Evolutionary conservation across 2,329 filamentous ascomycete species (phyloP).

Genomic region (Exophiala spinifera): DNA sequence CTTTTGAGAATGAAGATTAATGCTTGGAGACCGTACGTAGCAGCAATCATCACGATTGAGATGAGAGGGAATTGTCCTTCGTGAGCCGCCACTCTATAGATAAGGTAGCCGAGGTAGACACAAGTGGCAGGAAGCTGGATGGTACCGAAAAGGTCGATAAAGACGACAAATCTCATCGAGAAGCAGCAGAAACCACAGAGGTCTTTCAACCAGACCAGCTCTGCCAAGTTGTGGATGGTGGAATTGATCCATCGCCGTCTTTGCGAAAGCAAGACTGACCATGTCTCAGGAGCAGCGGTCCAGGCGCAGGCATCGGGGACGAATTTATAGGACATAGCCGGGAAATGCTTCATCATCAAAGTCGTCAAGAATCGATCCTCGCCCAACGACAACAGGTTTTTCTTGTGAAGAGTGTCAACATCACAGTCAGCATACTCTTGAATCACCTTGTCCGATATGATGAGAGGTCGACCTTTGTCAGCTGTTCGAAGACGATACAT

Average conservation of each 20-base stretch:
- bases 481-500: slow-evolving; percentile 96
- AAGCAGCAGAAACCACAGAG: slow-evolving; percentile 99
- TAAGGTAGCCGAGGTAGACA: slow-evolving; percentile 80
- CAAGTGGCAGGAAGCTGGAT: slow-evolving; percentile 87
- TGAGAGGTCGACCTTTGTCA: slow-evolving; percentile 89
- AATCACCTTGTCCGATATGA: slow-evolving; percentile 86
- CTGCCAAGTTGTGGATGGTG: slow-evolving; percentile 91
- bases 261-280: slow-evolving; percentile 93
- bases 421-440: slow-evolving; percentile 82
- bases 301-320: slow-evolving; percentile 87
- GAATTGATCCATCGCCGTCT: slow-evolving; percentile 99
- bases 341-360: slow-evolving; percentile 97
- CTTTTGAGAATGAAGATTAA: slow-evolving; percentile 95
- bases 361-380: slow-evolving; percentile 98
- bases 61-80: slow-evolving; percentile 77
- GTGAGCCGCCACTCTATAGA: slow-evolving; percentile 70
- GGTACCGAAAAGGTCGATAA: slow-evolving; percentile 90
- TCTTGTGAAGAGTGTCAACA: slow-evolving; percentile 90
- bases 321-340: slow-evolving; percentile 93
- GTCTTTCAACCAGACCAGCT: slow-evolving; percentile 85
- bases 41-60: slow-evolving; percentile 83
- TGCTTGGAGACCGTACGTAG: slow-evolving; percentile 91
- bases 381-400: slow-evolving; percentile 89
- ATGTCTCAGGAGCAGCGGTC: slow-evolving; percentile 90
- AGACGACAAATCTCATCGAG: slow-evolving; percentile 94